Conservation (phyloP, 1,284 basidiomycete genomes). For the Puccinia hordei region DNA sequence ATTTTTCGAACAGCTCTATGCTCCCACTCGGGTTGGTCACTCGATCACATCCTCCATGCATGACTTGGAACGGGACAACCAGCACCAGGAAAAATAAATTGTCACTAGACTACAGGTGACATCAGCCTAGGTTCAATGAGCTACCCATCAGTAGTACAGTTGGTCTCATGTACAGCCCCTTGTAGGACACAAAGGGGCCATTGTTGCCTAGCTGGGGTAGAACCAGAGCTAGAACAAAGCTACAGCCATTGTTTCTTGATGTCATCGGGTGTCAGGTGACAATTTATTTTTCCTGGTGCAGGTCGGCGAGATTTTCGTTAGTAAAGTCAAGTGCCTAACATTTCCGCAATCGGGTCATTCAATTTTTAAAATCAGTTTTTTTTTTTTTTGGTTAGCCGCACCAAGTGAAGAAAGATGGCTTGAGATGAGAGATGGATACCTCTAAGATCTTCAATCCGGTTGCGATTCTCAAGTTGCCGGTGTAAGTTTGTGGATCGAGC, state of each 20-base stretch:
- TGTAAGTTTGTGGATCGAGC: conserved; percentile 54
- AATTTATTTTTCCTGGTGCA: too few species aligned
- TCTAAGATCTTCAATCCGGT: conserved; percentile 56
- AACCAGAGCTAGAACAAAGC: too few species aligned
- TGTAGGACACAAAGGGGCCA: too few species aligned
- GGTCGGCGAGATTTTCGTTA: conserved; percentile 45
- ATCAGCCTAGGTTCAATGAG: too few species aligned
- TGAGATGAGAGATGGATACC: conserved; percentile 19
- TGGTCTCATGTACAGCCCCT: too few species aligned
- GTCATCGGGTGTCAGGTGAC: too few species aligned
- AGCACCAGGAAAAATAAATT: too few species aligned
- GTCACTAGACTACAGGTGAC: too few species aligned
- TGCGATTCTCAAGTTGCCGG: conserved; percentile 55
- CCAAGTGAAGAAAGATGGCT: neutral
- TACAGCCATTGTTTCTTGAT: too few species aligned
- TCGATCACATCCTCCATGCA: conserved; percentile 54
- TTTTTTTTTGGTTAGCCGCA: neutral
- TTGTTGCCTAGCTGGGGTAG: too few species aligned
- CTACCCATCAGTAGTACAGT: too few species aligned
- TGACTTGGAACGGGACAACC: conserved; percentile 55
- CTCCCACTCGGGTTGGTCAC: conserved; percentile 42
- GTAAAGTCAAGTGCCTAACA: conserved; percentile 30
- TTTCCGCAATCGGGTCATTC: neutral
- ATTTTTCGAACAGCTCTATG: conserved; percentile 7
- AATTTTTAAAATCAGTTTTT: neutral